phyloP scores from a whole-genome alignment of 306 rosid genomes.

The Luffa aegyptiaca region DNA sequence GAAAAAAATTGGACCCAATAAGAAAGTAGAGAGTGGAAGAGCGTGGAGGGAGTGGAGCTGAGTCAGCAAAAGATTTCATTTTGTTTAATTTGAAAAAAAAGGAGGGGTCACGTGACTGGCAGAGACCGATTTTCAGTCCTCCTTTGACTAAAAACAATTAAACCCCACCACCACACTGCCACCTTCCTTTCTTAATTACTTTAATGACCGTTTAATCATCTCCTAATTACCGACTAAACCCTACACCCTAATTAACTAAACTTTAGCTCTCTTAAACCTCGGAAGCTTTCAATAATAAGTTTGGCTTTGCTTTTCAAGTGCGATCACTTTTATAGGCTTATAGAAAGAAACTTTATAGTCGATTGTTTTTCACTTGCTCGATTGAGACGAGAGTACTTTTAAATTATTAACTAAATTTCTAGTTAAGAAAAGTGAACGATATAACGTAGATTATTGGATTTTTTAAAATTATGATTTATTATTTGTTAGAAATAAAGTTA shows the following conservation, averaged over 20 bases:
- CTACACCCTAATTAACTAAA: background rate
- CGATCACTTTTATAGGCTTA: background rate
- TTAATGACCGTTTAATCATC: conserved; percentile 17
- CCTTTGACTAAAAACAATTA: conserved; percentile 44
- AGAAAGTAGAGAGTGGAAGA: conserved; percentile 13
- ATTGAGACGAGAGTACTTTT: no score
- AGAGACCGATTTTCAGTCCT: conserved; percentile 29
- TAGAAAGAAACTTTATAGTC: no score
- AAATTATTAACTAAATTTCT: no score
- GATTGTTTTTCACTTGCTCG: no score
- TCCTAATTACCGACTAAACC: conserved; percentile 6
- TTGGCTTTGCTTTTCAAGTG: background rate
- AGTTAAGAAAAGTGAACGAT: no score
- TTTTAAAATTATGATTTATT: no score
- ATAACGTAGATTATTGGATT: no score
- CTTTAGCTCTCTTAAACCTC: background rate
- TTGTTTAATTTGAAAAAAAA: background rate
- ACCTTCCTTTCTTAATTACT: background rate
- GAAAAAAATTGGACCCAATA: background rate
- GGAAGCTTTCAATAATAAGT: background rate
- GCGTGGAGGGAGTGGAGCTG: conserved; percentile 15
- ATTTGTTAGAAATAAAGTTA: no score
- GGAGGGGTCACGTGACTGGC: conserved; percentile 48
- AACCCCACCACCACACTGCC: background rate
- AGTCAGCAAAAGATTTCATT: conserved; percentile 21